phyloP scores from a whole-genome alignment of 1,139 yeast genomes.

The Geotrichum histeridarum region DNA sequence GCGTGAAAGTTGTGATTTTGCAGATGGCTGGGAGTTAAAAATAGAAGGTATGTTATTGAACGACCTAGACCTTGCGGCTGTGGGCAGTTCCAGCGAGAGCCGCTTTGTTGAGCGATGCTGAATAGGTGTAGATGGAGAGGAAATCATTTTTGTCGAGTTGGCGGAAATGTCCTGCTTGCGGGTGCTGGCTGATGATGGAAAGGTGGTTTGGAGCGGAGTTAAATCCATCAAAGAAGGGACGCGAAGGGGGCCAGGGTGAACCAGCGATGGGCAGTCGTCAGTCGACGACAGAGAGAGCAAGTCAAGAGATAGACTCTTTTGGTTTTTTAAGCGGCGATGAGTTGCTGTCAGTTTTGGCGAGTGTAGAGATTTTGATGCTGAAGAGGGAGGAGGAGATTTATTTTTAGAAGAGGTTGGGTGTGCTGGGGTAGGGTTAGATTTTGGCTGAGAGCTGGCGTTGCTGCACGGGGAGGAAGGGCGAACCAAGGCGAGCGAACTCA shows the following conservation, averaged over 20 bases:
- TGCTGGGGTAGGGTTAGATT: background rate
- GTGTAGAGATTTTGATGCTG: conserved; percentile 9
- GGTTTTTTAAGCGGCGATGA: conserved; percentile 10
- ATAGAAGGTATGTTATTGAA: background rate
- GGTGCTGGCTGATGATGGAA: background rate
- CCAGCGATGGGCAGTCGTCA: background rate
- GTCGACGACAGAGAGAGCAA: background rate
- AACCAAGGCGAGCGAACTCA: background rate
- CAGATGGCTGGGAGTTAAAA: background rate
- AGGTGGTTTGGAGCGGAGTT: background rate
- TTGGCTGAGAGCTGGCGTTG: background rate
- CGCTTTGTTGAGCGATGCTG: background rate
- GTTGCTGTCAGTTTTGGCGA: background rate
- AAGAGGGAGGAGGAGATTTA: background rate
- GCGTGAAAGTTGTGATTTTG: conserved; percentile 1
- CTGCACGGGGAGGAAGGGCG: background rate
- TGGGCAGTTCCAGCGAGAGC: background rate
- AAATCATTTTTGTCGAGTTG: background rate
- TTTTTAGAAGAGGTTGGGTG: background rate
- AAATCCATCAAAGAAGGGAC: background rate
- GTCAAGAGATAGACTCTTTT: conserved; percentile 15
- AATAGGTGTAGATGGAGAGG: background rate
- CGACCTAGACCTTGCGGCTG: background rate
- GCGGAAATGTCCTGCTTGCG: background rate
- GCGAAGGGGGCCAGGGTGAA: background rate